Percentiles rank a stretch among this genome's conserved stretches.
These are phyloP conservation scores for Phytophthora aleatoria DNA, from an alignment of 352 stramenopile genomes.

Conservation along the genomic window DNA sequence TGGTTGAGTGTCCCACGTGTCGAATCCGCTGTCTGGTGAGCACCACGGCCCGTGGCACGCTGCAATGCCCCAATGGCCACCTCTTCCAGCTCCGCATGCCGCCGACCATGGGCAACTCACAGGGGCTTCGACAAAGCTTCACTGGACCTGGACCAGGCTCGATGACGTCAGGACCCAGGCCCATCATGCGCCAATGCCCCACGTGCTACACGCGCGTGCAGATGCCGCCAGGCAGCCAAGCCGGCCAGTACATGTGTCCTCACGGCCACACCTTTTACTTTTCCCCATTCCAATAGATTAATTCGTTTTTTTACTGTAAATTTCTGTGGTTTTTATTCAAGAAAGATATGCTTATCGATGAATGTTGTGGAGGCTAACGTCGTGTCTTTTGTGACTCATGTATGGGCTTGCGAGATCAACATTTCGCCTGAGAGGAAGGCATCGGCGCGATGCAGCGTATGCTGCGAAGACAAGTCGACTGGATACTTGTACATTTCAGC, in stretches of 20 bases:
- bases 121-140: slow-evolving; percentile 45
- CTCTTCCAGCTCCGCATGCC: slow-evolving; percentile 79
- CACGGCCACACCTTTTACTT: slow-evolving; percentile 89
- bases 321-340: slow-evolving; percentile 3
- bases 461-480: slow-evolving; percentile 77
- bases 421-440: slow-evolving; percentile 80
- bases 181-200: slow-evolving; percentile 85
- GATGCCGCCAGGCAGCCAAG: slow-evolving; percentile 84
- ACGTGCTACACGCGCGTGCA: slow-evolving; percentile 89
- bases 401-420: slow-evolving; percentile 60
- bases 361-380: no score
- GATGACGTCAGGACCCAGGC: slow-evolving; percentile 38
- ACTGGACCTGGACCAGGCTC: slow-evolving; percentile 20
- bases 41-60: slow-evolving; percentile 66
- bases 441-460: slow-evolving; percentile 63
- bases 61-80: slow-evolving; percentile 79
- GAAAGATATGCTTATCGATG: no score
- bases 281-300: slow-evolving; percentile 63
- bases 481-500: slow-evolving; percentile 87
- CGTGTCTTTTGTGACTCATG: not conserved
- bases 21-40: slow-evolving; percentile 81
- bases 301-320: slow-evolving; percentile 2
- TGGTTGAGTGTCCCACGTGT: slow-evolving; percentile 77
- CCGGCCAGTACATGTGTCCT: slow-evolving; percentile 90
- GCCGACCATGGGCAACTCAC: slow-evolving; percentile 44